A percentile compares a stretch with the other conserved stretches of the same genome.
phyloP scores from a whole-genome alignment of 495 filamentous ascomycete species.

The Penicillium alfredii region DNA sequence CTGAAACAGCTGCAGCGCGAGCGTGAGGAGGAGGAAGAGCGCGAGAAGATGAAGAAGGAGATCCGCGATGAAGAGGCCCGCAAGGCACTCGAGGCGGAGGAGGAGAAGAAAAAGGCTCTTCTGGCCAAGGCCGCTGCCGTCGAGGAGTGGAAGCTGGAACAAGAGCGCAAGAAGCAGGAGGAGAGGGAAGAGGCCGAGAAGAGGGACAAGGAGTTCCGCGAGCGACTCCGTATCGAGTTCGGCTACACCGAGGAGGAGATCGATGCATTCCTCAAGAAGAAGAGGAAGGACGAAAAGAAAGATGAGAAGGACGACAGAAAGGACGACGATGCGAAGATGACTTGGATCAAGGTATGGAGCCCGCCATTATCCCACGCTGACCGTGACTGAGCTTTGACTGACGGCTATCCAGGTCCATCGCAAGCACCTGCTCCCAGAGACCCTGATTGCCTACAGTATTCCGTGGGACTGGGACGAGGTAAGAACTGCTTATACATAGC shows the following conservation, averaged over 20 bases:
- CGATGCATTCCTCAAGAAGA: slow-evolving; percentile 51
- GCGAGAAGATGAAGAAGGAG: slow-evolving; percentile 33
- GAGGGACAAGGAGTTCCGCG: slow-evolving; percentile 45
- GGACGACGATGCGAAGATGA: slow-evolving; percentile 47
- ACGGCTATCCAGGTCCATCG: slow-evolving; percentile 36
- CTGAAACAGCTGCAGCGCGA: slow-evolving; percentile 31
- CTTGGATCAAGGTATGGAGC: slow-evolving; percentile 45
- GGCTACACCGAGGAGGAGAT: slow-evolving; percentile 44
- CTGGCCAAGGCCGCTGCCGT: slow-evolving; percentile 47
- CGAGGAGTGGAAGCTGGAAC: slow-evolving; percentile 53
- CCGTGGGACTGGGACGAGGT: slow-evolving; percentile 50
- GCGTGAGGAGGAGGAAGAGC: slow-evolving; percentile 41
- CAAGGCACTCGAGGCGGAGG: slow-evolving; percentile 29
- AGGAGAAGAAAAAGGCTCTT: slow-evolving; percentile 41
- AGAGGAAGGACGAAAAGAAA: slow-evolving; percentile 50
- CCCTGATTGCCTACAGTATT: slow-evolving; percentile 39
- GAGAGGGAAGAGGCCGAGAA: slow-evolving; percentile 29
- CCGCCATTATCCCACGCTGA: background rate
- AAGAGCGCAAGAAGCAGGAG: slow-evolving; percentile 31
- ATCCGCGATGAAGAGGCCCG: slow-evolving; percentile 33
- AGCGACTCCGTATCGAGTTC: slow-evolving; percentile 32
- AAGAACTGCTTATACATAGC: slow-evolving; percentile 12
- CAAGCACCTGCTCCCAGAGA: slow-evolving; percentile 46
- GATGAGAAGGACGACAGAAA: slow-evolving; percentile 37
- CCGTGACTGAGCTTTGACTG: slow-evolving; percentile 4